A percentile compares a stretch with the other conserved stretches of the same genome.
These are phyloP conservation scores for Yarrowia sp. DNA, from an alignment of 805 yeast genomes.

Conservation along the genomic window DNA sequence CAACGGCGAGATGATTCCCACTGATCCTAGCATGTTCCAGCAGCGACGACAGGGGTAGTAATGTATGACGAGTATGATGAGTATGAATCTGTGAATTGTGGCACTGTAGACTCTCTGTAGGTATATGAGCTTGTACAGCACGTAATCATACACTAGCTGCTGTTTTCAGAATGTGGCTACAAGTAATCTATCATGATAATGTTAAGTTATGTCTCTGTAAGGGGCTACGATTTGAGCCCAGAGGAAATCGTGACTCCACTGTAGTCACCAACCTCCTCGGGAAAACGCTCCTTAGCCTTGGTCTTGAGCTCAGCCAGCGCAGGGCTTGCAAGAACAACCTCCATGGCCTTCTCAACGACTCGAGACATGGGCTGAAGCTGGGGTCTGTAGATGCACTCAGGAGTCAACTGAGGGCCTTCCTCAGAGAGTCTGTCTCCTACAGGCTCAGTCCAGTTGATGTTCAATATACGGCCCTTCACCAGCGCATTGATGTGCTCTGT, in stretches of 20 bases:
- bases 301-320: neutral
- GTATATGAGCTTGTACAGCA: too few species aligned
- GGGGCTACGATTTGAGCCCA: neutral
- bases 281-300: neutral
- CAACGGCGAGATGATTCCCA: slow-evolving; percentile 25
- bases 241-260: neutral
- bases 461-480: slow-evolving; percentile 26
- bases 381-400: slow-evolving; percentile 27
- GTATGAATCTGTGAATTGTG: too few species aligned
- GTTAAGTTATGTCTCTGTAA: neutral
- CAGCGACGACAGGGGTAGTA: slow-evolving; percentile 16
- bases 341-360: slow-evolving; percentile 30
- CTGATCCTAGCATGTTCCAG: slow-evolving; percentile 20
- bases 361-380: slow-evolving; percentile 30
- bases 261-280: slow-evolving; percentile 5
- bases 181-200: neutral
- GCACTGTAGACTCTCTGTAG: too few species aligned
- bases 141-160: too few species aligned
- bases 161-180: too few species aligned
- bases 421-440: slow-evolving; percentile 20
- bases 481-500: slow-evolving; percentile 27
- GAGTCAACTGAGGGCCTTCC: neutral
- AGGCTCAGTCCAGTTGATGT: slow-evolving; percentile 29
- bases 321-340: slow-evolving; percentile 21
- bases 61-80: slow-evolving; percentile 4